phyloP scores from a whole-genome alignment of 352 stramenopile genomes.

The Hyaloperonospora brassicae region DNA sequence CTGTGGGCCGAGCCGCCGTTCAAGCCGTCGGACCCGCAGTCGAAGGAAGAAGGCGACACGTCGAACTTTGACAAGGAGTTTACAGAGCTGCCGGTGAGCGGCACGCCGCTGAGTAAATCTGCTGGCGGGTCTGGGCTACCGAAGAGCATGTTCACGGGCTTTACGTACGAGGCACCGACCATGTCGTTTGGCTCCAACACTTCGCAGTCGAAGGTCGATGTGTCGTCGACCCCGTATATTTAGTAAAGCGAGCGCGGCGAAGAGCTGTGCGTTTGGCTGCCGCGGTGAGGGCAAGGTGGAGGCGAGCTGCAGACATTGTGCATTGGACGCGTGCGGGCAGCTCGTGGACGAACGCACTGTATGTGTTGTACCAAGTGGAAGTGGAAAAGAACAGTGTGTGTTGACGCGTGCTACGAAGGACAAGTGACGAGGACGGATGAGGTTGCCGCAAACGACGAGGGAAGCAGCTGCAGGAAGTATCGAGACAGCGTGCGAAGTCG shows the following conservation, averaged over 20 bases:
- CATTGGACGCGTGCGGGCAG: not conserved
- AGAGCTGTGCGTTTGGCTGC: slow-evolving; percentile 5
- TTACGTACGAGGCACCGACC: slow-evolving; percentile 80
- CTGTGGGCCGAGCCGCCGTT: slow-evolving; percentile 82
- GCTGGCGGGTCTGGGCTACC: slow-evolving; percentile 46
- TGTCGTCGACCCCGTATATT: slow-evolving; percentile 82
- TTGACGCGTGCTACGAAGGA: slow-evolving; percentile 10
- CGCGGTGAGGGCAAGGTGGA: slow-evolving; percentile 4
- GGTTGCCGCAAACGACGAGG: slow-evolving; percentile 4
- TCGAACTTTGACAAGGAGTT: slow-evolving; percentile 89
- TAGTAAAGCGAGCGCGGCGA: slow-evolving; percentile 30
- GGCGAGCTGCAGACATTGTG: too few species aligned
- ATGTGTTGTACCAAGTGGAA: slow-evolving; percentile 11
- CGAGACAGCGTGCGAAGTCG: slow-evolving; percentile 14
- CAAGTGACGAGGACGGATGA: slow-evolving; percentile 5
- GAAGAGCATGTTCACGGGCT: slow-evolving; percentile 81
- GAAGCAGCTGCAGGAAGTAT: slow-evolving; percentile 20
- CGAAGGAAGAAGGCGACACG: slow-evolving; percentile 80
- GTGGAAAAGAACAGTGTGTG: not conserved
- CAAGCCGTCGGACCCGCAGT: slow-evolving; percentile 76
- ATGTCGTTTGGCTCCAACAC: slow-evolving; percentile 82
- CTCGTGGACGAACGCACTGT: slow-evolving; percentile 8
- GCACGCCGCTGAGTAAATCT: slow-evolving; percentile 72
- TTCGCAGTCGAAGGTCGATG: slow-evolving; percentile 81
- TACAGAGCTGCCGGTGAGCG: slow-evolving; percentile 77